A percentile compares a stretch with the other conserved stretches of the same genome.
Conservation (phyloP, 2,329 filamentous ascomycete genomes). For the Exophiala phaeomuriformis region DNA sequence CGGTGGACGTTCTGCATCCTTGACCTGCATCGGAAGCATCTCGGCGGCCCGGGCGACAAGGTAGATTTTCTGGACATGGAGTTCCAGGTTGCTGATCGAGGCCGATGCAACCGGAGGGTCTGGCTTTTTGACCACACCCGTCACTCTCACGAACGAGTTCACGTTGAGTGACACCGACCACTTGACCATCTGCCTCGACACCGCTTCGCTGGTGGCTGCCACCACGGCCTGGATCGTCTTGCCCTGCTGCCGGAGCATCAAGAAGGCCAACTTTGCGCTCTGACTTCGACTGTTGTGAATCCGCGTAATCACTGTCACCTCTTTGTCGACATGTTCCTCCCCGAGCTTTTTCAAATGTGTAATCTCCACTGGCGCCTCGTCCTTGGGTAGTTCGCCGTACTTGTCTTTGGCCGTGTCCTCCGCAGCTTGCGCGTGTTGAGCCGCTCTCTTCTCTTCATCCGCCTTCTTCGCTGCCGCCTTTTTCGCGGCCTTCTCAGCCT, state of each 20-base stretch:
- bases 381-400: conserved; percentile 64
- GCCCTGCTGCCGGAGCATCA: conserved; percentile 72
- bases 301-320: conserved; percentile 69
- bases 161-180: conserved; percentile 67
- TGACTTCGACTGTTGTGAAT: conserved; percentile 84
- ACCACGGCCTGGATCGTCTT: conserved; percentile 78
- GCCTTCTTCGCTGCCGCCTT: conserved; percentile 43
- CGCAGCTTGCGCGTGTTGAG: conserved; percentile 21
- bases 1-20: conserved; percentile 45
- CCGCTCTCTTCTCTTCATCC: conserved; percentile 38
- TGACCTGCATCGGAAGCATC: conserved; percentile 54
- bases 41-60: conserved; percentile 60
- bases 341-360: conserved; percentile 55
- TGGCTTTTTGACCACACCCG: conserved; percentile 73
- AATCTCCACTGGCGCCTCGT: conserved; percentile 43
- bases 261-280: conserved; percentile 82
- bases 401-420: conserved; percentile 62
- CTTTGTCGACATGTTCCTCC: conserved; percentile 60
- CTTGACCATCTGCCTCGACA: conserved; percentile 89
- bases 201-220: conserved; percentile 50
- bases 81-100: conserved; percentile 69
- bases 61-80: conserved; percentile 82
- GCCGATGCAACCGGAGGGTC: conserved; percentile 84
- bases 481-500: conserved; percentile 81
- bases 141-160: conserved; percentile 76